Base-by-base conservation (phyloP, 257 asterid genomes). In the Capsicum pubescens region DNA sequence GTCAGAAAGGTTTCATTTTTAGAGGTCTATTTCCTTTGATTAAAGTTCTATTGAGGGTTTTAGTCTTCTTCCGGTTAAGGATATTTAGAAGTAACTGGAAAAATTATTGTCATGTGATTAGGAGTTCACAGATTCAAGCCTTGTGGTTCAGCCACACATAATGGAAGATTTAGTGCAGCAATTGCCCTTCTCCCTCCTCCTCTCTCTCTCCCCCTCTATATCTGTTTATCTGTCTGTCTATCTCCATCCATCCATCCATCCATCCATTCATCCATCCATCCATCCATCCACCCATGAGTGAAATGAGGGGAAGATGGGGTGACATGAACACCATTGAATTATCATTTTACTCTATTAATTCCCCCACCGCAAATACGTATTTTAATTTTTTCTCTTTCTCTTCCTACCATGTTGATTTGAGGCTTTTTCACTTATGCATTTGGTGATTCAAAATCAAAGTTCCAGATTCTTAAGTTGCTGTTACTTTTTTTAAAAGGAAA, bases 401-500 rank as follows among this genome's bases (percentile, higher is more conserved):
- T 8, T 9, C 9, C n/a, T 17, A n/a, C 9, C 19, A 57, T 48
- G 68, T 11, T 57, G n/a, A 46, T 71, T 14, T 59, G 15, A 46
- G 36, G 5, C 5, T 3, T 21, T 46, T 50, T 50, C 19, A 52
- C 48, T 76, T 76, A 7, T 3, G 21, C 50, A 10, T 50, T 26
- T 26, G 32, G 32, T 26, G 32, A 26, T 26, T 26, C 32, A 26
- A 26, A 26, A 26, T 26, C 32, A 72, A 48, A 72, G 60, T 72
- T 48, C 19, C 17, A 72, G 44, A 76, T 76, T 52, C 81, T 76
- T 19, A 13, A 52, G 81, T 13, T 76, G 19, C 81, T 52, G 52
- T 76, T 70, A 44, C 79, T 74, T 48, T 74, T 10, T 71, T 12
- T 46, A 12, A 26, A 26, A 26, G 32, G 32, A 26, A 26, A 26